Base-by-base conservation (phyloP, 1,284 basidiomycete genomes). In the Malassezia japonica region DNA sequence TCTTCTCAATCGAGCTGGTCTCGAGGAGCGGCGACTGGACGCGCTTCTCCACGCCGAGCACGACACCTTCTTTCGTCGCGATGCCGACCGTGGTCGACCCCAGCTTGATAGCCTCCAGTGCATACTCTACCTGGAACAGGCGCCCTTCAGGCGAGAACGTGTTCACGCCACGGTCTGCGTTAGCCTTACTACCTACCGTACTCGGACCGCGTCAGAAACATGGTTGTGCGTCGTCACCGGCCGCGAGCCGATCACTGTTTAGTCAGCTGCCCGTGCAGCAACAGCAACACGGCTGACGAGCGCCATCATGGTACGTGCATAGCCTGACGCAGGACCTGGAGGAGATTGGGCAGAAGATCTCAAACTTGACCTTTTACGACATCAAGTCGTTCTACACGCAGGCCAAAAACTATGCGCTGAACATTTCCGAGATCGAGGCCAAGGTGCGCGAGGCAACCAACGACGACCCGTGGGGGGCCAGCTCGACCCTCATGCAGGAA, bases 91-190 rank as follows among this genome's bases (percentile, higher is more conserved):
- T 95, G 48, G 94, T 96, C 50, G 91, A 96, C 54, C 94, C 94
- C n/a, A 72, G 65, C 64, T 71, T 72, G 65, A 72, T 71, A 38
- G 70, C 70, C 51, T 72, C 70, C 73, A 98, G 95, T 44, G 94
- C 94, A 79, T 99, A 98, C 77, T 98, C 94, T 76, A 87, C 86
- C 81, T 90, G 87, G 77, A 89, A 90, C 55, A 90, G 76, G 74
- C 87, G 86, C 44, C 87, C 91, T 76, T 98, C 92, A 5, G 94
- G 94, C 25, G 92, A 96, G 79, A 96, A 96, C 64, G 92, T 96
- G 79, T 94, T 95, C 57, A 95, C 91, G 78, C 91, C 91, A 67
- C 91, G 85, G 77, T 95, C 90, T 89, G 54, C 15, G 34, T 45
- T 31, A 41, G 12, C 33, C 16, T n/a, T n/a, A 6, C 21, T 5